A percentile compares a stretch with the other conserved stretches of the same genome.
phyloP scores from a whole-genome alignment of 208 protist genomes.

The Trypanosoma brucei region DNA sequence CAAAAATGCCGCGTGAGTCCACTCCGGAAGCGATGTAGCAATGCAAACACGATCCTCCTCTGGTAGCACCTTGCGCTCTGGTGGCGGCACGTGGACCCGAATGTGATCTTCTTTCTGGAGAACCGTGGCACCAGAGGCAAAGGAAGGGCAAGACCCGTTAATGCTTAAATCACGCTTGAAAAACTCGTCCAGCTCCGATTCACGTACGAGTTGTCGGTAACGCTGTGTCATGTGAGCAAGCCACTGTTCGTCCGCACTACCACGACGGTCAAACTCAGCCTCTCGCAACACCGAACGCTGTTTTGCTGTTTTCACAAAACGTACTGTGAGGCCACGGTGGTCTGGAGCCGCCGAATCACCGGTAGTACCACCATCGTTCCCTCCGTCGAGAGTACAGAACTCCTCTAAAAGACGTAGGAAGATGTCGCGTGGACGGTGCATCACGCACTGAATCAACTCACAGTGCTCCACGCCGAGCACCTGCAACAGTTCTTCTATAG shows the following conservation, averaged over 20 bases:
- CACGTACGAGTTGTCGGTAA: constrained; percentile 77
- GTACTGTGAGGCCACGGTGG: constrained; percentile 42
- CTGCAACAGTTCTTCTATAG: constrained; percentile 75
- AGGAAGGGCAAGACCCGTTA: constrained; percentile 57
- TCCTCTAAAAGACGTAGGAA: constrained; percentile 83
- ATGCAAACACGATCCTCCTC: constrained; percentile 77
- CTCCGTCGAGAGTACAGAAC: constrained; percentile 83
- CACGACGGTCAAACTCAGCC: constrained; percentile 37
- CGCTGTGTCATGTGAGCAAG: constrained; percentile 82
- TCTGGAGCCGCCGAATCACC: constrained; percentile 10
- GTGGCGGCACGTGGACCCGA: constrained; percentile 80
- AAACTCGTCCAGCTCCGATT: constrained; percentile 83
- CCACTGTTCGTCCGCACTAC: constrained; percentile 66
- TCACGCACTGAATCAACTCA: constrained; percentile 79
- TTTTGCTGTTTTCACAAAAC: constrained; percentile 63
- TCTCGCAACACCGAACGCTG: constrained; percentile 34
- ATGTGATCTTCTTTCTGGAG: constrained; percentile 61
- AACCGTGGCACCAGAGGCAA: constrained; percentile 62
- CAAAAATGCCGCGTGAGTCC: constrained; percentile 88
- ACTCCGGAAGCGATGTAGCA: constrained; percentile 78
- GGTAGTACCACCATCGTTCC: constrained; percentile 23
- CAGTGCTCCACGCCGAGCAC: constrained; percentile 76
- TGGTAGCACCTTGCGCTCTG: constrained; percentile 58
- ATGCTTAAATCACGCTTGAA: constrained; percentile 81
- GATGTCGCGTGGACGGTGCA: constrained; percentile 77